These are phyloP conservation scores for Phylloboletellus chloephorus DNA, from an alignment of 1,284 basidiomycete species.

Conservation along the genomic window DNA sequence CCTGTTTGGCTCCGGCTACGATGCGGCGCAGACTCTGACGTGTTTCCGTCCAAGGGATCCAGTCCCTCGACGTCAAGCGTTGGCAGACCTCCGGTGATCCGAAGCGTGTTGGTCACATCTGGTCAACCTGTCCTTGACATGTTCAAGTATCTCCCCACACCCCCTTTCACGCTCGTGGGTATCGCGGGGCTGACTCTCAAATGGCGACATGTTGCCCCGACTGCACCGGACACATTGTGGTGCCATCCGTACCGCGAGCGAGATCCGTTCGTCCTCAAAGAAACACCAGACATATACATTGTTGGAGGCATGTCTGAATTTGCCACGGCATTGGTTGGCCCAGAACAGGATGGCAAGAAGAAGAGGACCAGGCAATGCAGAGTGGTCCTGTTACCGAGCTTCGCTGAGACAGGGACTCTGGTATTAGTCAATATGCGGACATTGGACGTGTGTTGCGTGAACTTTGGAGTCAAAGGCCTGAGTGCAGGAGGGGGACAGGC, in stretches of 20 bases:
- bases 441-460: constrained; percentile 41
- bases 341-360: constrained; percentile 27
- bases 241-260: constrained; percentile 88
- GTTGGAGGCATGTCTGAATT: constrained; percentile 91
- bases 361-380: constrained; percentile 49
- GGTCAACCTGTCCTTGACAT: constrained; percentile 95
- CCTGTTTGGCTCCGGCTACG: constrained; percentile 76
- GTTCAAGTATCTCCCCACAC: constrained; percentile 82
- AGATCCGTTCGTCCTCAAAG: constrained; percentile 86
- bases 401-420: constrained; percentile 62
- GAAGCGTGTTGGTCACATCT: constrained; percentile 74
- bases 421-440: constrained; percentile 53
- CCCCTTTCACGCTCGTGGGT: constrained; percentile 61
- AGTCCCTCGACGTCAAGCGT: constrained; percentile 11
- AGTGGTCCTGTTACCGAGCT: constrained; percentile 81
- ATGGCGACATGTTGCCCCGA: constrained; percentile 97
- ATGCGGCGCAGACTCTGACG: constrained; percentile 26
- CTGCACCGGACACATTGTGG: constrained; percentile 97
- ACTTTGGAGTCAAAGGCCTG: constrained; percentile 28
- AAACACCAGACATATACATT: constrained; percentile 86
- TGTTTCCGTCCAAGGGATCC: constrained; percentile 11
- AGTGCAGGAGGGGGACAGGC: constrained; percentile 15
- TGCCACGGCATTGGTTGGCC: constrained; percentile 60
- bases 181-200: constrained; percentile 78
- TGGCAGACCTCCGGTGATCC: constrained; percentile 27